Evolutionary conservation across 2,329 filamentous ascomycete species (phyloP), one percentile per base, ranked within the genome.

Genomic region (Amesomyces nigricolor): DNA sequence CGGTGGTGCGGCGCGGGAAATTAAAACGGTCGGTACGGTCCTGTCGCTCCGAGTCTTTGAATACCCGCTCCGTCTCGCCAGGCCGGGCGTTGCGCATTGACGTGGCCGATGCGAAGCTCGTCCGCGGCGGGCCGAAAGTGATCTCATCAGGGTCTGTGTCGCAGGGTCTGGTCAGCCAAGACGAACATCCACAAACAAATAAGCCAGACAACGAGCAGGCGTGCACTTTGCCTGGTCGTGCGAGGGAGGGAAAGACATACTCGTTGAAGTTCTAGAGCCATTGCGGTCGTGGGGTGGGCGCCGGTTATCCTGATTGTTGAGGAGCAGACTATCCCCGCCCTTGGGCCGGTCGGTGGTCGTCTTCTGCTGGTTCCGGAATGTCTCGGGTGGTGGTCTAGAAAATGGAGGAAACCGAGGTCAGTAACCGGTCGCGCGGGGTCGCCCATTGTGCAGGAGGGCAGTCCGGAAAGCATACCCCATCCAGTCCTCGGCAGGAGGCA

Each of bases 401-500:
- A 49, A 26, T 26, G 22, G 54, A 38, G 52, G 58, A 49, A 59
- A 47, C 49, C 47, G 42, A 42, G 22, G 57, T 58, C 35, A 61
- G 56, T 2, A 30, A 47, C 29, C 2, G 14, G 30, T 16, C n/a
- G 30, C 17, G 29, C 37, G 39, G 30, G 40, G 43, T 6, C 30
- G 10, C 5, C 4, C 11, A 37, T 26, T 37, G 17, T 4, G 32
- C 19, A 42, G n/a, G n/a, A 50, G 22, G 35, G 32, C 32, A 35
- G 32, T 13, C 11, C 19, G 32, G n/a, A 30, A 40, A 14, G 72
- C 82, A 68, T 78, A 95, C 88, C 92, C 91, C 90, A 96, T 95
- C 91, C 91, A 97, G 77, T 95, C 89, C 74, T 95, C 90, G 61
- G 87, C 81, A 26, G 90, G 87, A 62, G 91, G 91, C 45, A 96